Percentiles rank a stretch among this genome's conserved stretches.
Conservation (phyloP, 2,329 filamentous ascomycete species). For the Calonectria pseudoreteaudii region DNA sequence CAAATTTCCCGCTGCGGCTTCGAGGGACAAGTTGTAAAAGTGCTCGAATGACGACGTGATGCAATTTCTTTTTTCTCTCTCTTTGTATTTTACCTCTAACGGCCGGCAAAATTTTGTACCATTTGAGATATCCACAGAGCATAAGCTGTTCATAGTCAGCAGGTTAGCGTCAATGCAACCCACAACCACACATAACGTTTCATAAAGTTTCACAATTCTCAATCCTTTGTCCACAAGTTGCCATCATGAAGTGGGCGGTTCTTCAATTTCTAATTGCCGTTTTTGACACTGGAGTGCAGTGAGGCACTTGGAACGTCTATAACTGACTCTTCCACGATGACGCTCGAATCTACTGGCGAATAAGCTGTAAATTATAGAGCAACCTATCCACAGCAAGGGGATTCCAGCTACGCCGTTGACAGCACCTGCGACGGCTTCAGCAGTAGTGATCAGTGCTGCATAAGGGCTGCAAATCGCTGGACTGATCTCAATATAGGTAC, state of each 20-base stretch:
- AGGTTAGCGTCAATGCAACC: no score
- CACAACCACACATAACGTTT: not conserved
- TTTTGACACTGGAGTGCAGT: not conserved
- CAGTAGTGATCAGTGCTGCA: not conserved
- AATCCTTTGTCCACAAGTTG: not conserved
- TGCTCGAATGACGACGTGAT: not conserved
- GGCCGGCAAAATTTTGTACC: not conserved
- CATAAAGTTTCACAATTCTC: not conserved
- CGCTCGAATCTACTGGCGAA: not conserved
- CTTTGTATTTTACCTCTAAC: not conserved
- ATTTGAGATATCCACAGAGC: conserved; percentile 1
- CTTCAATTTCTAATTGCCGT: not conserved
- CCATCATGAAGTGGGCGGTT: no score
- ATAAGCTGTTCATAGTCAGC: not conserved
- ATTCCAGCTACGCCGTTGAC: not conserved
- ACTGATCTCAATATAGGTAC: not conserved
- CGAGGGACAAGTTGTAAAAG: not conserved
- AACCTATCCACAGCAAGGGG: not conserved
- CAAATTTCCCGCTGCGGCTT: not conserved
- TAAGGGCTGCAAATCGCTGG: not conserved
- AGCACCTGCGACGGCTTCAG: not conserved
- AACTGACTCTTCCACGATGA: not conserved
- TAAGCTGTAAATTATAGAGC: not conserved
- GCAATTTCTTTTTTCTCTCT: not conserved
- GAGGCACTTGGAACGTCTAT: not conserved